Evolutionary conservation across 208 protist species (phyloP).

Genomic region (Trypanosoma brucei): DNA sequence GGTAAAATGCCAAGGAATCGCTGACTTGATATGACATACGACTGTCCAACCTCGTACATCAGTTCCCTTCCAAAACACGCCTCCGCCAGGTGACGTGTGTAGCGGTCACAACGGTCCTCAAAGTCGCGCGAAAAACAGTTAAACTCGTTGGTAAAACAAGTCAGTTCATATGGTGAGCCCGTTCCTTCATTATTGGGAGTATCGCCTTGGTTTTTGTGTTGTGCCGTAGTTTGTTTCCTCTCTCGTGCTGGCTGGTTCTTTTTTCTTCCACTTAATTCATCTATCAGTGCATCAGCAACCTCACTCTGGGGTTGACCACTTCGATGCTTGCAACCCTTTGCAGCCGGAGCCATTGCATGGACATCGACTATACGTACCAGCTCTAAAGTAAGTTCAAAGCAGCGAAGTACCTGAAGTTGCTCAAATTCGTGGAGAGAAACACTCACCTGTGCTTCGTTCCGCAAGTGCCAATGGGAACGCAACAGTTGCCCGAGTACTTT

Average conservation of each 20-base stretch:
- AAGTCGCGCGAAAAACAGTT: slow-evolving; percentile 81
- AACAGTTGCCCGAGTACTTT: slow-evolving; percentile 62
- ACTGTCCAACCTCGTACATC: slow-evolving; percentile 69
- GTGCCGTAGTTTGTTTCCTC: background rate
- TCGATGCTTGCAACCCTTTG: background rate
- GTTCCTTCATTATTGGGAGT: background rate
- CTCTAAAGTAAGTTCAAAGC: slow-evolving; percentile 57
- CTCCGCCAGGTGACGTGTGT: slow-evolving; percentile 43
- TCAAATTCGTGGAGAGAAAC: slow-evolving; percentile 82
- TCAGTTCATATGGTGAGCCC: slow-evolving; percentile 37
- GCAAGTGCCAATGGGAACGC: slow-evolving; percentile 76
- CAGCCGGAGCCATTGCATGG: slow-evolving; percentile 47
- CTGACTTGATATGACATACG: slow-evolving; percentile 70
- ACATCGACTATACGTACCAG: slow-evolving; percentile 72
- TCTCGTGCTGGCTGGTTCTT: background rate
- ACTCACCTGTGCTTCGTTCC: slow-evolving; percentile 76
- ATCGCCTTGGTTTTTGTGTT: background rate
- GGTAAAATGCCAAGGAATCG: slow-evolving; percentile 73
- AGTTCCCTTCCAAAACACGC: slow-evolving; percentile 80
- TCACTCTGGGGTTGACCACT: slow-evolving; percentile 3
- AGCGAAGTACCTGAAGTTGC: slow-evolving; percentile 75
- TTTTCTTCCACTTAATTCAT: slow-evolving; percentile 1
- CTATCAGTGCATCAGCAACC: slow-evolving; percentile 27
- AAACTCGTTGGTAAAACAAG: slow-evolving; percentile 51
- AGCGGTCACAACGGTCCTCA: slow-evolving; percentile 62